Evolutionary conservation across 768 basidiomycete species (phyloP).

Genomic region (Austroboletus festivus): DNA sequence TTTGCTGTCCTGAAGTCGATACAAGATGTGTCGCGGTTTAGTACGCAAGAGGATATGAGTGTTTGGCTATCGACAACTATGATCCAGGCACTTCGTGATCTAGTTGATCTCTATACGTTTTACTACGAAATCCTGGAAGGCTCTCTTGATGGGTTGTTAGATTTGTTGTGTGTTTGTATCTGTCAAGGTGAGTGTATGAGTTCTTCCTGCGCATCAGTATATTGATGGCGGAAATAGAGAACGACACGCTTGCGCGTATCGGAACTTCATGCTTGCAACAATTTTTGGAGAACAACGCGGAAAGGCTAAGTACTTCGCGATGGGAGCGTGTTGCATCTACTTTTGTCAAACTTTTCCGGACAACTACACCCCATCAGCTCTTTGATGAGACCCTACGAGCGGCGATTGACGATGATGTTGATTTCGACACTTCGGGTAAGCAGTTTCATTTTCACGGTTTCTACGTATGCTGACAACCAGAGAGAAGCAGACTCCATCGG

Average conservation of each 20-base stretch:
- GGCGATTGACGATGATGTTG: constrained; percentile 66
- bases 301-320: constrained; percentile 73
- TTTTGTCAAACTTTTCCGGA: constrained; percentile 94
- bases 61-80: constrained; percentile 99
- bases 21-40: constrained; percentile 89
- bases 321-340: constrained; percentile 94
- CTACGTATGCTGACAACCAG: constrained; percentile 5
- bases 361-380: constrained; percentile 94
- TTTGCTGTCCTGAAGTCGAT: constrained; percentile 94
- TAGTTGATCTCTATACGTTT: constrained; percentile 93
- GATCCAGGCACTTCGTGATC: constrained; percentile 94
- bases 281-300: constrained; percentile 87
- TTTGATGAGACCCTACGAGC: constrained; percentile 91
- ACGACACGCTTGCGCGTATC: constrained; percentile 95
- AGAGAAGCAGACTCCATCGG: constrained; percentile 49
- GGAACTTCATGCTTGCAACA: constrained; percentile 98
- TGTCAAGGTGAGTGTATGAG: constrained; percentile 76
- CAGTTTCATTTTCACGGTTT: not conserved
- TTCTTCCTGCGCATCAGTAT: not conserved
- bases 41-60: constrained; percentile 97
- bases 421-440: constrained; percentile 48
- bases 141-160: constrained; percentile 89
- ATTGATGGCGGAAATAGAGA: constrained; percentile 55
- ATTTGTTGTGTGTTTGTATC: constrained; percentile 92
- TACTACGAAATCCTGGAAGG: constrained; percentile 90